Evolutionary conservation across 352 stramenopile species (phyloP).

Genomic region (Globisporangium paroecandrum): DNA sequence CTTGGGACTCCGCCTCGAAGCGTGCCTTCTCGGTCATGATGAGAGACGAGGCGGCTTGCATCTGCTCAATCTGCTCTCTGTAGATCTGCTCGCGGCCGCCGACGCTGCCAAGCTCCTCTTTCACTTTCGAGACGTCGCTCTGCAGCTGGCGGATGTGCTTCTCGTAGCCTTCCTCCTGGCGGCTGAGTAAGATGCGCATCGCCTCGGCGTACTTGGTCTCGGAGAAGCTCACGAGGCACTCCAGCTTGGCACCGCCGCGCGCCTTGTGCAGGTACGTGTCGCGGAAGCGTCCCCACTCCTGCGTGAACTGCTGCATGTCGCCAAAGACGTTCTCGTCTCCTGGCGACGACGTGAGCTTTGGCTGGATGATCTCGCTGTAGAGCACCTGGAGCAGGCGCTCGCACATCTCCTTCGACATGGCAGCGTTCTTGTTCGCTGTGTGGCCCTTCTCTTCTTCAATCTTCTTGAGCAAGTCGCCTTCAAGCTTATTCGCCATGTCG

Average conservation of each 20-base stretch:
- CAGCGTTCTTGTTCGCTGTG: conserved; percentile 42
- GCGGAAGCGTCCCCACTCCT: conserved; percentile 67
- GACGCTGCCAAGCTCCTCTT: conserved; percentile 79
- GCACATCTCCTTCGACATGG: conserved; percentile 74
- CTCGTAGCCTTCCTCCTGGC: conserved; percentile 83
- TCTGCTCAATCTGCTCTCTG: conserved; percentile 85
- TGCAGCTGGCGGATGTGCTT: conserved; percentile 80
- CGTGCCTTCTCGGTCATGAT: conserved; percentile 74
- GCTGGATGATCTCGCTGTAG: conserved; percentile 79
- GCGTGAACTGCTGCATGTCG: conserved; percentile 80
- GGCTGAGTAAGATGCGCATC: conserved; percentile 76
- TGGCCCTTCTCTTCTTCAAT: conserved; percentile 65
- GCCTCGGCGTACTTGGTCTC: conserved; percentile 80
- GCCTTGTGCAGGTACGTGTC: conserved; percentile 73
- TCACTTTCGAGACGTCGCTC: conserved; percentile 68
- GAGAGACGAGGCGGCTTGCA: conserved; percentile 70
- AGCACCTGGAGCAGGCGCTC: conserved; percentile 75
- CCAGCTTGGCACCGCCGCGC: conserved; percentile 66
- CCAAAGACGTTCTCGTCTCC: conserved; percentile 56
- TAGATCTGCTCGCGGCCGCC: conserved; percentile 81
- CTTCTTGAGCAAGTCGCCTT: conserved; percentile 59
- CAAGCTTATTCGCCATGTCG: conserved; percentile 60
- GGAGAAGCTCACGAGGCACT: conserved; percentile 71
- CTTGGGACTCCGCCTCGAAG: conserved; percentile 52
- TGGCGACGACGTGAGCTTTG: conserved; percentile 50